A percentile compares a stretch with the other conserved stretches of the same genome.
Conservation (phyloP, 2,329 filamentous ascomycete genomes). For the Lasiodiplodia sp. region DNA sequence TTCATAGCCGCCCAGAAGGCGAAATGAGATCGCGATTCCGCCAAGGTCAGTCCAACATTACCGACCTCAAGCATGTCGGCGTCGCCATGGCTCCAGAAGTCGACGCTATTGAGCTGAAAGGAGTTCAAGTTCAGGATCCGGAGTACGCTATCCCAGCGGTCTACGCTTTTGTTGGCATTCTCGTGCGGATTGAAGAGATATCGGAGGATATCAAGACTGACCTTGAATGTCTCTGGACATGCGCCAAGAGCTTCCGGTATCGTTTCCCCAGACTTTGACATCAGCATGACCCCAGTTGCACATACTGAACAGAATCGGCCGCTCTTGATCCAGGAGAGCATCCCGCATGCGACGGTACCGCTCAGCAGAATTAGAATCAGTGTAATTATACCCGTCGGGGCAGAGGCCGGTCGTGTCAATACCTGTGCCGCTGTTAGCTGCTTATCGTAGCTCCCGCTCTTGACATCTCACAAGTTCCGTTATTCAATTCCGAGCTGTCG, state of each 20-base stretch:
- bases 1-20: constrained; percentile 52
- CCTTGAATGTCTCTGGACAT: constrained; percentile 37
- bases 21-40: constrained; percentile 48
- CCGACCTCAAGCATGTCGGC: constrained; percentile 53
- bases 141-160: constrained; percentile 29
- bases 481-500: constrained; percentile 21
- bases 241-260: constrained; percentile 56
- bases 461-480: no score
- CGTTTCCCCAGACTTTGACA: constrained; percentile 60
- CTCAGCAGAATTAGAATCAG: constrained; percentile 54
- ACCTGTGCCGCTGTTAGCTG: constrained; percentile 47
- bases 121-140: constrained; percentile 49
- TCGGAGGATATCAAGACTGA: no score
- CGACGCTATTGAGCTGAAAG: constrained; percentile 44
- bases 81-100: constrained; percentile 50
- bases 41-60: constrained; percentile 44
- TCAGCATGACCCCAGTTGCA: constrained; percentile 63
- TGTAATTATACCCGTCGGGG: constrained; percentile 60
- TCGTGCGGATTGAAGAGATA: no score
- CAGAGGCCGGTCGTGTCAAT: constrained; percentile 45
- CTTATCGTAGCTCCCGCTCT: no score
- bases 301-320: constrained; percentile 59
- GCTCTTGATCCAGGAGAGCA: constrained; percentile 54
- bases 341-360: constrained; percentile 62
- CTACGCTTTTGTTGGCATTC: no score